phyloP scores from a whole-genome alignment of 306 rosid genomes.

The Luffa aegyptiaca region DNA sequence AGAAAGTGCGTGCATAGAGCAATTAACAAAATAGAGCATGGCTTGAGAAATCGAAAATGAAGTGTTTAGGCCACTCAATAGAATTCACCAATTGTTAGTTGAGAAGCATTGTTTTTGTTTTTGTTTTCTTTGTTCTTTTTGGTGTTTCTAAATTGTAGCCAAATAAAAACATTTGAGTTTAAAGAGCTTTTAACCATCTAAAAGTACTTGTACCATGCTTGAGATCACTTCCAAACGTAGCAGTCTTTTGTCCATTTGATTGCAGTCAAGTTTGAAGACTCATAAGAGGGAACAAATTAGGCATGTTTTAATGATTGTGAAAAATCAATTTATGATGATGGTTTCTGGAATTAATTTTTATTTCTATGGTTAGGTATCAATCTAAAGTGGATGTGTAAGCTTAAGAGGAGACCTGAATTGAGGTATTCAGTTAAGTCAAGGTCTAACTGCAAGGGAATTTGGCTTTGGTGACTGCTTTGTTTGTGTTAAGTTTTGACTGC shows the following conservation, averaged over 20 bases:
- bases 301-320: not conserved
- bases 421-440: not conserved
- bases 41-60: not conserved
- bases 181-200: not conserved
- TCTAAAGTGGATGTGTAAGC: not conserved
- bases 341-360: not conserved
- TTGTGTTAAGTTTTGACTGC: not conserved
- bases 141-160: not conserved
- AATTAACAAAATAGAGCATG: not conserved
- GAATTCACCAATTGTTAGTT: not conserved
- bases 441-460: not conserved
- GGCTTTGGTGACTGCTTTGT: not conserved
- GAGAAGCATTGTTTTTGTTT: not conserved
- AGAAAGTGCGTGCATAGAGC: not conserved
- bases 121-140: not conserved
- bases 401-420: slow-evolving; percentile 2
- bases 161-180: not conserved
- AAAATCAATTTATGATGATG: not conserved
- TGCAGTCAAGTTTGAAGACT: not conserved
- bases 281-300: not conserved
- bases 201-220: not conserved
- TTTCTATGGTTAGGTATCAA: not conserved
- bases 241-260: not conserved
- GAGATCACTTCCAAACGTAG: not conserved
- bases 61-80: not conserved